A percentile compares a stretch with the other conserved stretches of the same genome.
phyloP scores from a whole-genome alignment of 1,284 basidiomycete species.

The Puccinia horiana region DNA sequence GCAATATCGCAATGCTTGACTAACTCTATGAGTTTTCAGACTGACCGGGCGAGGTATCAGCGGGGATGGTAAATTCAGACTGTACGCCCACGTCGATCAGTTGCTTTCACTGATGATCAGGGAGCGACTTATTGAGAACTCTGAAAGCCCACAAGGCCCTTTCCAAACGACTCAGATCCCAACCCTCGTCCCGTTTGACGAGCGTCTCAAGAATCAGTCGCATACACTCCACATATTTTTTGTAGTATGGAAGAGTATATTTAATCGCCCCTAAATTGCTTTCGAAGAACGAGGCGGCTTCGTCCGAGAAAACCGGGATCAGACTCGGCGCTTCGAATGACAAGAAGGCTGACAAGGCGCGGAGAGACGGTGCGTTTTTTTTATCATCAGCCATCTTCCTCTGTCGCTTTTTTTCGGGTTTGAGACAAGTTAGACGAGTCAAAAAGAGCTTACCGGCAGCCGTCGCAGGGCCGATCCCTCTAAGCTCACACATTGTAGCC shows the following conservation, averaged over 20 bases:
- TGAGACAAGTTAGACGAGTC: neutral
- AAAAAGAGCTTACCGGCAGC: conserved; percentile 34
- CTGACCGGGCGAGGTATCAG: neutral
- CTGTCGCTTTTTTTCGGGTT: neutral
- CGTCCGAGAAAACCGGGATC: conserved; percentile 40
- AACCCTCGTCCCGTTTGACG: neutral
- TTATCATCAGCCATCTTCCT: neutral
- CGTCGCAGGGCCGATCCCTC: conserved; percentile 40
- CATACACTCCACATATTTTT: conserved; percentile 9
- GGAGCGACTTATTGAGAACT: neutral
- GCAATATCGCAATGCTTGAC: neutral
- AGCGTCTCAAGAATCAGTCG: neutral
- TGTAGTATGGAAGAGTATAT: conserved; percentile 35
- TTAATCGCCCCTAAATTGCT: neutral
- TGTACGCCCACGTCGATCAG: neutral
- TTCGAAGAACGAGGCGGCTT: conserved; percentile 34
- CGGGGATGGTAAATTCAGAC: neutral
- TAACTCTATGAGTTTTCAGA: neutral
- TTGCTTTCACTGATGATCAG: neutral
- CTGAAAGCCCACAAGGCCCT: conserved; percentile 20
- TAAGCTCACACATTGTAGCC: conserved; percentile 30
- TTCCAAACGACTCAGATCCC: conserved; percentile 23
- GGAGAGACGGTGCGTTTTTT: neutral
- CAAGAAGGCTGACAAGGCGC: conserved; percentile 24
- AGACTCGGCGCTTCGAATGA: conserved; percentile 34